These are phyloP conservation scores for Globisporangium spiculum DNA, from an alignment of 352 stramenopile genomes.

Conservation along the genomic window DNA sequence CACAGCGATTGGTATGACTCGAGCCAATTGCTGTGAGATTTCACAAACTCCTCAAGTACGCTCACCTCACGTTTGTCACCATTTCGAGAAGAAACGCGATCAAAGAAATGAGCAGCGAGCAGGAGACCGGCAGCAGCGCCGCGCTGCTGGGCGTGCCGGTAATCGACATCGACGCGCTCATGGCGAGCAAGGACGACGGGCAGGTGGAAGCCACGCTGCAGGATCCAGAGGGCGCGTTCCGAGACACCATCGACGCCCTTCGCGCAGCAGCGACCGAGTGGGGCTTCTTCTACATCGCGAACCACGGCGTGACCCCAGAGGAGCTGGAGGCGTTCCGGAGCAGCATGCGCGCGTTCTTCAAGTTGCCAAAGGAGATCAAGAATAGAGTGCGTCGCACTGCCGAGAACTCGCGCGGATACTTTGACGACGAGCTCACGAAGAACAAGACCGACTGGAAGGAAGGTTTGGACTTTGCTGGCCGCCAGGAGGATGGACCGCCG, in stretches of 20 bases:
- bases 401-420: conserved; percentile 89
- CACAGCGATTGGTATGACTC: no score
- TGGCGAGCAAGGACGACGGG: conserved; percentile 30
- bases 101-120: no score
- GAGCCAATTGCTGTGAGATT: no score
- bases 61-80: no score
- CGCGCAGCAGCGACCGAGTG: conserved; percentile 79
- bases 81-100: no score
- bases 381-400: conserved; percentile 54
- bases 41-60: no score
- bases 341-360: conserved; percentile 83
- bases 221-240: conserved; percentile 21
- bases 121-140: no score
- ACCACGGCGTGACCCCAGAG: conserved; percentile 63
- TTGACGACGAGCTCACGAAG: conserved; percentile 94
- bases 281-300: conserved; percentile 93
- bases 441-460: conserved; percentile 93
- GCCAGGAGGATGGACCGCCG: conserved; percentile 36
- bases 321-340: conserved; percentile 68
- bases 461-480: conserved; percentile 65
- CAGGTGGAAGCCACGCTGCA: conserved; percentile 32
- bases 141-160: conserved; percentile 29
- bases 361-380: conserved; percentile 59
- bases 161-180: conserved; percentile 51
- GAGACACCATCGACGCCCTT: conserved; percentile 49